A percentile compares a stretch with the other conserved stretches of the same genome.
phyloP scores from a whole-genome alignment of 2,329 filamentous ascomycete species.

The Zasmidium cellare region DNA sequence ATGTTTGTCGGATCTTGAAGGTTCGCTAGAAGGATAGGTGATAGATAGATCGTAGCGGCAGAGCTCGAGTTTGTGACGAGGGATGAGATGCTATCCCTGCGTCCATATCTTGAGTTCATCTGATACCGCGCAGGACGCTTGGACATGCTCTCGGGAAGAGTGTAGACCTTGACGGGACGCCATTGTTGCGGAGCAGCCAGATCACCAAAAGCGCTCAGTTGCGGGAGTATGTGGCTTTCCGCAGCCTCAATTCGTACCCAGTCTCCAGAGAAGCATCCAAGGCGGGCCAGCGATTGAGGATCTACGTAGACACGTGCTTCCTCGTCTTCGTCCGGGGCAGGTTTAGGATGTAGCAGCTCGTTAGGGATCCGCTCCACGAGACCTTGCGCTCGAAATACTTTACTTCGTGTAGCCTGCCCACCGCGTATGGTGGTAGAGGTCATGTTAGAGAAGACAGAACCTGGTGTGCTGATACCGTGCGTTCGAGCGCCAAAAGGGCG shows the following conservation, averaged over 20 bases:
- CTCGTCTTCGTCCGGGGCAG: constrained; percentile 80
- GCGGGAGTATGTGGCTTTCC: constrained; percentile 69
- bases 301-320: constrained; percentile 87
- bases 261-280: constrained; percentile 96
- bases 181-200: constrained; percentile 68
- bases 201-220: constrained; percentile 66
- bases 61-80: constrained; percentile 47
- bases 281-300: constrained; percentile 77
- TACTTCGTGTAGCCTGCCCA: constrained; percentile 66
- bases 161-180: constrained; percentile 86
- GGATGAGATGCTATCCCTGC: constrained; percentile 57
- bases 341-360: constrained; percentile 82
- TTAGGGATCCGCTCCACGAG: constrained; percentile 71
- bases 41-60: constrained; percentile 71
- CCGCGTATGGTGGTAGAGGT: constrained; percentile 79
- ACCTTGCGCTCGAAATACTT: constrained; percentile 81
- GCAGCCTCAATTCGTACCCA: constrained; percentile 86
- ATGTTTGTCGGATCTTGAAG: constrained; percentile 76
- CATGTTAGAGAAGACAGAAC: constrained; percentile 85
- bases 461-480: constrained; percentile 77
- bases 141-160: constrained; percentile 71
- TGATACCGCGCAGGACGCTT: constrained; percentile 56
- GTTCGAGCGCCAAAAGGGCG: constrained; percentile 68
- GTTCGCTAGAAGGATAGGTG: constrained; percentile 84
- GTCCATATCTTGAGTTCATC: constrained; percentile 50